A percentile compares a stretch with the other conserved stretches of the same genome.
phyloP scores from a whole-genome alignment of 805 yeast genomes.

The Wickerhamiella australiensis region DNA sequence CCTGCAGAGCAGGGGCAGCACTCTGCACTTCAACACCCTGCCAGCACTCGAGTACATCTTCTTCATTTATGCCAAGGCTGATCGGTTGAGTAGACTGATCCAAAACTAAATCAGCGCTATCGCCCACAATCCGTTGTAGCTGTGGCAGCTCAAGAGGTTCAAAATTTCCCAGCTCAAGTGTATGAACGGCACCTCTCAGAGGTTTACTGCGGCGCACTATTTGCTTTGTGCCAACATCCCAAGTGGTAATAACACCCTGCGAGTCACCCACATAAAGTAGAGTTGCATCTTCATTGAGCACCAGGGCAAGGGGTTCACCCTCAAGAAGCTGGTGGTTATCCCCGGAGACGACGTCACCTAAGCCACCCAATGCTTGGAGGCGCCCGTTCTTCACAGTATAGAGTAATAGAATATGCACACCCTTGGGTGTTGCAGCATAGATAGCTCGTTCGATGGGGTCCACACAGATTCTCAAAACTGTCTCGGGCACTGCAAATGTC shows the following conservation, averaged over 20 bases:
- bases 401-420: conserved; percentile 48
- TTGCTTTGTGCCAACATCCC: conserved; percentile 41
- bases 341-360: conserved; percentile 38
- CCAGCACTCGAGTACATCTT: neutral
- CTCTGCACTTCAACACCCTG: conserved; percentile 1
- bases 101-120: neutral
- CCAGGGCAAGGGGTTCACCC: conserved; percentile 11
- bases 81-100: neutral
- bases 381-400: conserved; percentile 31
- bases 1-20: neutral
- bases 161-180: conserved; percentile 15
- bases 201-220: conserved; percentile 23
- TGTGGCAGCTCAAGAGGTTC: conserved; percentile 20
- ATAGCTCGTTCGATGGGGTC: conserved; percentile 73
- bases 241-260: conserved; percentile 37
- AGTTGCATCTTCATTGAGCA: conserved; percentile 12
- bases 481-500: conserved; percentile 56
- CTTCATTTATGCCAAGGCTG: neutral
- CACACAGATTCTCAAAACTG: conserved; percentile 44
- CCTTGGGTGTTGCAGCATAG: conserved; percentile 58
- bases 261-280: conserved; percentile 19
- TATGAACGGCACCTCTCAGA: conserved; percentile 20
- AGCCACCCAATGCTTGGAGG: conserved; percentile 52
- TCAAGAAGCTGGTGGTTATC: conserved; percentile 35
- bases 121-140: conserved; percentile 23